phyloP scores from a whole-genome alignment of 2,329 filamentous ascomycete genomes.

The Alternaria gaisen region DNA sequence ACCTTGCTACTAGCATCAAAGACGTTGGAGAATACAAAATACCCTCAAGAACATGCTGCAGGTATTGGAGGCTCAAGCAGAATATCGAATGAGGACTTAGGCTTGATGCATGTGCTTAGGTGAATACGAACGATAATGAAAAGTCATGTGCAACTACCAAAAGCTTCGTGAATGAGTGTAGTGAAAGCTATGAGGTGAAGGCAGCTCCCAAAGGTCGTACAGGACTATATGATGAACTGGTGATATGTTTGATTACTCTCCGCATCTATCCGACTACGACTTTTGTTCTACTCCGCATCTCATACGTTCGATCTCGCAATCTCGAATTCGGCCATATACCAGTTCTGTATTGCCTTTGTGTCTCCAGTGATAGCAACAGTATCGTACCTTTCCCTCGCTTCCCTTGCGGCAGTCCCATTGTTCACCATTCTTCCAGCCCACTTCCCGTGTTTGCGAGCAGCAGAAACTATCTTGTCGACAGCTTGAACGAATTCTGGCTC shows the following conservation, averaged over 20 bases:
- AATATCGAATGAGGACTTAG: neutral
- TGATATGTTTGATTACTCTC: neutral
- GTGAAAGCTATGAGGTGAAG: neutral
- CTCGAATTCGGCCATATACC: constrained; percentile 52
- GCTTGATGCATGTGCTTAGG: neutral
- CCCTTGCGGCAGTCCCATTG: constrained; percentile 52
- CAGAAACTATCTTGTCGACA: constrained; percentile 60
- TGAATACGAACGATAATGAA: neutral
- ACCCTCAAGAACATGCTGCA: neutral
- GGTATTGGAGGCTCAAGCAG: neutral
- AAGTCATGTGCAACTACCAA: neutral
- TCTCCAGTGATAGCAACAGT: constrained; percentile 59
- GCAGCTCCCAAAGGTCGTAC: neutral
- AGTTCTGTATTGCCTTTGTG: constrained; percentile 60
- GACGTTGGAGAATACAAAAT: rapidly evolving
- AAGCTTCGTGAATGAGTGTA: neutral
- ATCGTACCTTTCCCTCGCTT: constrained; percentile 52
- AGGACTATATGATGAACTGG: neutral
- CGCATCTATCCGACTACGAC: neutral
- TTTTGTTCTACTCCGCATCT: neutral
- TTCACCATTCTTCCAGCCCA: constrained; percentile 66
- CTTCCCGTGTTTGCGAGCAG: constrained; percentile 69
- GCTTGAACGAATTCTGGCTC: constrained; percentile 67
- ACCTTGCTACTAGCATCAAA: neutral
- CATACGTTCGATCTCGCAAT: constrained; percentile 20